Conservation (phyloP, 768 basidiomycete genomes). For the Psilocybe tampanensis region DNA sequence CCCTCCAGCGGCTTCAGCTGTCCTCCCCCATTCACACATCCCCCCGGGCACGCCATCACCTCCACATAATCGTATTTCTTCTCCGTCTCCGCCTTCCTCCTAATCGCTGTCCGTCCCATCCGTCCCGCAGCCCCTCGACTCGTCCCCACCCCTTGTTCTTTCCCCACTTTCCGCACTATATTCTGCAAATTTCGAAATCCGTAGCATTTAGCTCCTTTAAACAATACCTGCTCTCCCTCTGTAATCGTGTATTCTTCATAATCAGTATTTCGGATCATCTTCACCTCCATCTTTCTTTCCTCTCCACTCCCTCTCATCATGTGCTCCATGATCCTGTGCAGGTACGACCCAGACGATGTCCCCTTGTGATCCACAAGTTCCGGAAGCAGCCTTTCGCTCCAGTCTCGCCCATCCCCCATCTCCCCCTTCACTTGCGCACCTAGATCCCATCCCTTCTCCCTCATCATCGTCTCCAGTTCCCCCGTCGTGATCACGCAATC, state of each 20-base stretch:
- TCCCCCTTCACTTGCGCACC: conserved; percentile 58
- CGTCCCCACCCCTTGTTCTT: conserved; percentile 75
- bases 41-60: conserved; percentile 98
- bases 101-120: conserved; percentile 28
- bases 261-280: conserved; percentile 70
- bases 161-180: conserved; percentile 91
- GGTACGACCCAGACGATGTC: conserved; percentile 90
- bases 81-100: conserved; percentile 35
- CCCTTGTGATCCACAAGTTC: conserved; percentile 80
- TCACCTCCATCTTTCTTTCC: conserved; percentile 52
- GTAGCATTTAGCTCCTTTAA: conserved; percentile 94
- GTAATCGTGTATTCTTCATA: conserved; percentile 73
- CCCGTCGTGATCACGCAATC: conserved; percentile 98
- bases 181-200: conserved; percentile 98
- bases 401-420: conserved; percentile 29
- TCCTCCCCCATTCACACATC: conserved; percentile 97
- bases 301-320: conserved; percentile 43
- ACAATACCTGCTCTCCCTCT: conserved; percentile 62
- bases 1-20: conserved; percentile 58
- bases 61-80: conserved; percentile 87
- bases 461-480: conserved; percentile 85
- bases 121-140: conserved; percentile 45
- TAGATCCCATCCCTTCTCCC: conserved; percentile 81
- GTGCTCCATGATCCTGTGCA: conserved; percentile 74
- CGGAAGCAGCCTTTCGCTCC: conserved; percentile 56